Evolutionary conservation across 1,284 basidiomycete genomes (phyloP).

Genomic region (Trametes pubescens): DNA sequence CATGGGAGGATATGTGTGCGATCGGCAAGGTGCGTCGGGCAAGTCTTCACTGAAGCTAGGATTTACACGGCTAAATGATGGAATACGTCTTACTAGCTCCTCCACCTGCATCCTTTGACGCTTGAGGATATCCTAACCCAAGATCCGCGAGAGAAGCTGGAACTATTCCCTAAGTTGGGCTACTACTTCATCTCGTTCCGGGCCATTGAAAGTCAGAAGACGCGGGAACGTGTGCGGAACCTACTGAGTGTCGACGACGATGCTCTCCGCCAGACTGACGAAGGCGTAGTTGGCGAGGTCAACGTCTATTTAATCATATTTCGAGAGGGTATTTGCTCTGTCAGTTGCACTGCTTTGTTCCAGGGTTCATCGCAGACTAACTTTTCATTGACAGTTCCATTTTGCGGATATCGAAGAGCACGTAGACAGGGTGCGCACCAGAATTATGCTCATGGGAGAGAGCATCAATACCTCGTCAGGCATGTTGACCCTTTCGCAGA

Average conservation of each 20-base stretch:
- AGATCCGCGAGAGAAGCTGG: conserved; percentile 93
- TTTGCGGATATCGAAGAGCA: conserved; percentile 92
- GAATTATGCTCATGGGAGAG: conserved; percentile 66
- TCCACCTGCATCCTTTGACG: conserved; percentile 93
- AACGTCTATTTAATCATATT: conserved; percentile 94
- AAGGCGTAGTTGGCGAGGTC: conserved; percentile 73
- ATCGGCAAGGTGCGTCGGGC: conserved; percentile 76
- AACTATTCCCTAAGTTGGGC: conserved; percentile 87
- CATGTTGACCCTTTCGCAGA: conserved; percentile 41
- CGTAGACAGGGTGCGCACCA: conserved; percentile 79
- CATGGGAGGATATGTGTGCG: conserved; percentile 89
- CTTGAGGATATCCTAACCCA: conserved; percentile 96
- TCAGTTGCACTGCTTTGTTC: conserved; percentile 50
- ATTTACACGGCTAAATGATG: not conserved
- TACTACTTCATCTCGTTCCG: conserved; percentile 95
- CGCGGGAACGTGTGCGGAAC: conserved; percentile 50
- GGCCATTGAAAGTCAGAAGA: conserved; percentile 73
- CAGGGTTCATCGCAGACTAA: not conserved
- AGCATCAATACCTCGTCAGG: conserved; percentile 75
- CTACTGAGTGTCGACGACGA: conserved; percentile 39
- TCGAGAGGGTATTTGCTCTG: conserved; percentile 88
- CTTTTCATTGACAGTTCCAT: conserved; percentile 72
- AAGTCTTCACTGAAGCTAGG: not conserved
- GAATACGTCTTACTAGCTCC: conserved; percentile 55
- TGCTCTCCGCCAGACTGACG: conserved; percentile 42